These are phyloP conservation scores for Glutinoglossum americanum DNA, from an alignment of 495 filamentous ascomycete species.

Conservation along the genomic window DNA sequence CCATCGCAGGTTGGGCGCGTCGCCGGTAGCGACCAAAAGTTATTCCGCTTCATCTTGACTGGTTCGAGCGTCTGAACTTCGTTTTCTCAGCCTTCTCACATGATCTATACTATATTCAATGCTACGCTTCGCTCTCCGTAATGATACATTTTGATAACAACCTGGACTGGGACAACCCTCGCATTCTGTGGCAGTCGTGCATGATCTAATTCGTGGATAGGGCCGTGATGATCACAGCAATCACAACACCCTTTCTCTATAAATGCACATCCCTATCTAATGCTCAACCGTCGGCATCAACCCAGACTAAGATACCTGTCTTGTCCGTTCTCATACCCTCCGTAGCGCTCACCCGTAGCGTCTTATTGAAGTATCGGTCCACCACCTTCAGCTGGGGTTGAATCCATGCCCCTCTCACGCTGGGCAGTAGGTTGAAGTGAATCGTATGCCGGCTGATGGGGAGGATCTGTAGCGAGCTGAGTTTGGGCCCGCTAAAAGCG, in stretches of 20 bases:
- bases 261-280: neutral
- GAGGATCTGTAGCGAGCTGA: conserved; percentile 49
- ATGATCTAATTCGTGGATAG: too few relatives aligned
- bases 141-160: neutral
- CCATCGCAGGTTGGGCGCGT: too few relatives aligned
- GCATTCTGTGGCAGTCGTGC: too few relatives aligned
- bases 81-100: too few relatives aligned
- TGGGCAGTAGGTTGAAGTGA: conserved; percentile 44
- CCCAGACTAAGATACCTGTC: conserved; percentile 51
- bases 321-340: conserved; percentile 56
- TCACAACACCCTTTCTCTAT: neutral
- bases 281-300: conserved; percentile 20
- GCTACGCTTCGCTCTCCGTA: too few relatives aligned
- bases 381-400: conserved; percentile 50
- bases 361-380: conserved; percentile 80
- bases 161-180: too few relatives aligned
- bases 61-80: too few relatives aligned
- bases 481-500: conserved; percentile 78
- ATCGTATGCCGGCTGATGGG: conserved; percentile 54
- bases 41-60: too few relatives aligned
- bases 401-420: conserved; percentile 41
- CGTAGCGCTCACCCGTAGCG: conserved; percentile 41
- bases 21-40: too few relatives aligned
- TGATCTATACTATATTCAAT: too few relatives aligned
- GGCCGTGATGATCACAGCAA: neutral